phyloP scores from a whole-genome alignment of 768 basidiomycete genomes.

The Zangia roseola region DNA sequence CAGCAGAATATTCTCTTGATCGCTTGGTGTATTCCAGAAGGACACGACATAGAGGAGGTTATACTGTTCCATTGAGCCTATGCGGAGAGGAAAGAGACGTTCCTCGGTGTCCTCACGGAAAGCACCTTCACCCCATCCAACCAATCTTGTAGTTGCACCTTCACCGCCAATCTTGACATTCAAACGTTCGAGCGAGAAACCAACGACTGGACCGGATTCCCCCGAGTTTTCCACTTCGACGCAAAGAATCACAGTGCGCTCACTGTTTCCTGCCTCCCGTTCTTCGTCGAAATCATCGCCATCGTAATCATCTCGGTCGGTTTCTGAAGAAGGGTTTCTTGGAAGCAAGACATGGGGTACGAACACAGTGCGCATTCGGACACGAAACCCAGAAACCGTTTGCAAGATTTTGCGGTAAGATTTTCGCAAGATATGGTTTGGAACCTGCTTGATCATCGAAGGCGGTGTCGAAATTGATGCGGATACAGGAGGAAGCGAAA shows the following conservation, averaged over 20 bases:
- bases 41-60: slow-evolving; percentile 90
- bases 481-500: slow-evolving; percentile 55
- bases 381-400: slow-evolving; percentile 80
- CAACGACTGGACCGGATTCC: slow-evolving; percentile 55
- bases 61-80: slow-evolving; percentile 77
- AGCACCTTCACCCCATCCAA: slow-evolving; percentile 47
- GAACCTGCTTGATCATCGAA: slow-evolving; percentile 44
- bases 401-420: slow-evolving; percentile 79
- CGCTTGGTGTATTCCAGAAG: slow-evolving; percentile 66
- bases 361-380: slow-evolving; percentile 93
- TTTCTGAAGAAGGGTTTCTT: slow-evolving; percentile 26
- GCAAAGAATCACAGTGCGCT: slow-evolving; percentile 85
- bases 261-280: slow-evolving; percentile 68
- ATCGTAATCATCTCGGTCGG: slow-evolving; percentile 32
- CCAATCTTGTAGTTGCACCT: slow-evolving; percentile 49
- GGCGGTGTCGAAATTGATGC: slow-evolving; percentile 44
- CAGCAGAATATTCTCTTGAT: slow-evolving; percentile 40
- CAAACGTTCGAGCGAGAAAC: slow-evolving; percentile 75
- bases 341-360: slow-evolving; percentile 80
- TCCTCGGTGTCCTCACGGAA: slow-evolving; percentile 36
- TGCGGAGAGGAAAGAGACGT: slow-evolving; percentile 64
- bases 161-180: slow-evolving; percentile 75
- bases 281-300: slow-evolving; percentile 41
- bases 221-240: slow-evolving; percentile 87
- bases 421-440: slow-evolving; percentile 74